Conservation (phyloP, 2,329 filamentous ascomycete genomes). For the Colletotrichum magnum region DNA sequence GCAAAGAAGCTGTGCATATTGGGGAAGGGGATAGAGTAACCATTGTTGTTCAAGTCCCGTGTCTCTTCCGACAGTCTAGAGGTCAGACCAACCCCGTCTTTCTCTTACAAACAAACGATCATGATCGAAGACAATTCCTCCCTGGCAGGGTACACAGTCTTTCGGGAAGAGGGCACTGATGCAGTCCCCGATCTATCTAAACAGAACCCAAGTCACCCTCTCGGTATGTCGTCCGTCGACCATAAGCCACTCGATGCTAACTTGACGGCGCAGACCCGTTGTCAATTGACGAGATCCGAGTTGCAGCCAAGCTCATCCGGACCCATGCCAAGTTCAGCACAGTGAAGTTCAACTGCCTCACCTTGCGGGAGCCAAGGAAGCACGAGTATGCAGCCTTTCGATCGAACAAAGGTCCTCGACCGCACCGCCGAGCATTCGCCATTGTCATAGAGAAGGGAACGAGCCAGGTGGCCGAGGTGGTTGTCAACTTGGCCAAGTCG, state of each 20-base stretch:
- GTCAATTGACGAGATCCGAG: constrained; percentile 66
- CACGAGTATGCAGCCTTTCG: constrained; percentile 73
- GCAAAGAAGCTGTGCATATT: too few species aligned
- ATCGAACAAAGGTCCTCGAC: constrained; percentile 60
- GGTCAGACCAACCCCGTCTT: too few species aligned
- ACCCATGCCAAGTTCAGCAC: constrained; percentile 51
- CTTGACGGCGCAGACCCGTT: constrained; percentile 61
- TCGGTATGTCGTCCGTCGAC: constrained; percentile 46
- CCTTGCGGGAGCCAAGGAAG: constrained; percentile 76
- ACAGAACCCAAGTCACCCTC: constrained; percentile 52
- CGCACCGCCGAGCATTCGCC: constrained; percentile 64
- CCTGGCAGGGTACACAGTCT: constrained; percentile 62
- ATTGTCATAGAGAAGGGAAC: constrained; percentile 61
- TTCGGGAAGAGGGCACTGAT: constrained; percentile 57
- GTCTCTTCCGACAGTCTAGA: too few species aligned
- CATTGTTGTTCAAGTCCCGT: too few species aligned
- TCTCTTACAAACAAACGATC: too few species aligned
- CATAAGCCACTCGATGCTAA: background rate
- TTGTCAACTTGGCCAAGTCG: constrained; percentile 62
- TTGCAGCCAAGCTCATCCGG: constrained; percentile 64
- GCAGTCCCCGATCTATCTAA: constrained; percentile 52
- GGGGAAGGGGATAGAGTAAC: too few species aligned
- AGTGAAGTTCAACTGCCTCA: constrained; percentile 73
- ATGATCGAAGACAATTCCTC: constrained; percentile 59
- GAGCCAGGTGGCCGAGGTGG: constrained; percentile 57